Conservation (phyloP, 345 rosid species). For the Trapa incisa region DNA sequence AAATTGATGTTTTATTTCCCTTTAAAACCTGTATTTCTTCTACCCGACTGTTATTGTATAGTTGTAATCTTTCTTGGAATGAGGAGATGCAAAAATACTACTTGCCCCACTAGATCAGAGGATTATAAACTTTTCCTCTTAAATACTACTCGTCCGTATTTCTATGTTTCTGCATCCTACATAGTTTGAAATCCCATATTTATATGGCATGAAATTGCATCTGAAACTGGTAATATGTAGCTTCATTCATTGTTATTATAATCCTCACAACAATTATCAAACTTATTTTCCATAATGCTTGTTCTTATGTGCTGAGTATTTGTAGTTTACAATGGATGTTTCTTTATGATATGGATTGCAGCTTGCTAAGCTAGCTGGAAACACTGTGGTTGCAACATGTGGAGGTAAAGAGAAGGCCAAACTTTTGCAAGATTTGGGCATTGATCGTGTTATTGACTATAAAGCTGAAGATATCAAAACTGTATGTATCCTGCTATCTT, state of each 20-base stretch:
- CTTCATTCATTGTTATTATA: not conserved
- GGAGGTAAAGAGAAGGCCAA: conserved; percentile 78
- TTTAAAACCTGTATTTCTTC: not conserved
- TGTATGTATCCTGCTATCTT: conserved; percentile 28
- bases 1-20: not conserved
- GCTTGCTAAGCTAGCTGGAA: conserved; percentile 92
- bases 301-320: not conserved
- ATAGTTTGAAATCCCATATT: not conserved
- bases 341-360: conserved; percentile 17
- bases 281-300: not conserved
- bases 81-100: not conserved
- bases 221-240: not conserved
- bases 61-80: not conserved
- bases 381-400: conserved; percentile 77
- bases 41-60: not conserved
- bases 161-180: not conserved
- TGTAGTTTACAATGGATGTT: not conserved
- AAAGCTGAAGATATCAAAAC: conserved; percentile 71
- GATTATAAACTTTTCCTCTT: not conserved
- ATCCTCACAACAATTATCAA: too few relatives aligned
- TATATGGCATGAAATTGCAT: not conserved
- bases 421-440: conserved; percentile 71
- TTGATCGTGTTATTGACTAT: conserved; percentile 82
- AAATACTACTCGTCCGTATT: too few relatives aligned
- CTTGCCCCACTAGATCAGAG: not conserved